Evolutionary conservation across 345 rosid genomes (phyloP).

Genomic region (Citrus maxima): DNA sequence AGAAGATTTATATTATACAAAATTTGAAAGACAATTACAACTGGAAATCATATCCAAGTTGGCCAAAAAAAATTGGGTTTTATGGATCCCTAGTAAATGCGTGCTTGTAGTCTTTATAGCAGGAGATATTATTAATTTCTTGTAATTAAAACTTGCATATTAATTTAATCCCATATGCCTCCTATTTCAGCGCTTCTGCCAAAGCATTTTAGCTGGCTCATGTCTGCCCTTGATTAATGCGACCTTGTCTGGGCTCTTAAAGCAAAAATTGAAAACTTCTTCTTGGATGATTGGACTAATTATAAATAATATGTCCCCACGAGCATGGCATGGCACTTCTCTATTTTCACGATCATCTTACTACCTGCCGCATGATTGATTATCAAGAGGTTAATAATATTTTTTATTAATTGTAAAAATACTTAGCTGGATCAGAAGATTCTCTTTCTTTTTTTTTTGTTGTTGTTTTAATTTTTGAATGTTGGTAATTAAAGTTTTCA

Average conservation of each 20-base stretch:
- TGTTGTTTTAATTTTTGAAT: no score
- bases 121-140: not conserved
- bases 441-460: no score
- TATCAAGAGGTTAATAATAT: not conserved
- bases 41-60: not conserved
- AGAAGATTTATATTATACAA: not conserved
- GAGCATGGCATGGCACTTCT: not conserved
- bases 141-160: not conserved
- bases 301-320: not conserved
- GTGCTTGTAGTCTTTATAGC: not conserved
- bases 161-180: conserved; percentile 19
- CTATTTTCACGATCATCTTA: not conserved
- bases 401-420: not conserved
- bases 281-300: conserved; percentile 6
- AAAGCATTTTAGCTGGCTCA: conserved; percentile 39
- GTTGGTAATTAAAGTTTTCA: no score
- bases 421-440: no score
- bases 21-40: not conserved
- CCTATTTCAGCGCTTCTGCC: conserved; percentile 21
- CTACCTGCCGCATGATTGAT: not conserved
- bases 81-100: conserved; percentile 12
- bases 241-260: conserved; percentile 25
- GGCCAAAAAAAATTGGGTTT: not conserved
- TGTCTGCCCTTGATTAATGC: conserved; percentile 37
- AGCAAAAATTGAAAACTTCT: not conserved